These are phyloP conservation scores for Tetracladium maxilliforme DNA, from an alignment of 2,329 filamentous ascomycete species.

Conservation along the genomic window DNA sequence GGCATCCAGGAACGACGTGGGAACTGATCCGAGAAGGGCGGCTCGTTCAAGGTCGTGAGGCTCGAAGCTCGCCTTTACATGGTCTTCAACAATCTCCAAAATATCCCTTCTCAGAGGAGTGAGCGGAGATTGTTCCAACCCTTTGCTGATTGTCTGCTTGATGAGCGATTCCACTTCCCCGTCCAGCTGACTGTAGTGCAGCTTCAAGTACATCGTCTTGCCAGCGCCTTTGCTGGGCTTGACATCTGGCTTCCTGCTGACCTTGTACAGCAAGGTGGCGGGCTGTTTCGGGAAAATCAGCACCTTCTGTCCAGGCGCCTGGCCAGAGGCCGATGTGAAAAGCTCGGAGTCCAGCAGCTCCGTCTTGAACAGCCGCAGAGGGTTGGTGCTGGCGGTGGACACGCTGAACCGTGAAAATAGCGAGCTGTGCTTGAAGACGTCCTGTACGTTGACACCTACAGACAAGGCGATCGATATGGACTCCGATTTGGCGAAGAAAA, in stretches of 20 bases:
- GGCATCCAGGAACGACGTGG: conserved; percentile 29
- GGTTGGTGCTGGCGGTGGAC: conserved; percentile 61
- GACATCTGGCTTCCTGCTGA: conserved; percentile 36
- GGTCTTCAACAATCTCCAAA: conserved; percentile 24
- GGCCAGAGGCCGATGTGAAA: conserved; percentile 49
- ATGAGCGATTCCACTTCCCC: conserved; percentile 51
- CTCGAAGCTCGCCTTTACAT: conserved; percentile 27
- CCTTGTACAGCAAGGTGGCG: conserved; percentile 66
- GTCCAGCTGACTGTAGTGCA: conserved; percentile 64
- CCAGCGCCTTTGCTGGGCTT: conserved; percentile 14
- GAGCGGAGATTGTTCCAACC: conserved; percentile 24
- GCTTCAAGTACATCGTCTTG: conserved; percentile 43
- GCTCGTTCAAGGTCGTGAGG: conserved; percentile 40
- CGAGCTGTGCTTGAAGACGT: conserved; percentile 73
- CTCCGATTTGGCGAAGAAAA: conserved; percentile 46
- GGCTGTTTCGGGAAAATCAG: conserved; percentile 71
- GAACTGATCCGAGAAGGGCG: conserved; percentile 34
- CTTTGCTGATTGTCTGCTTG: conserved; percentile 22
- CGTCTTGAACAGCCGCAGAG: conserved; percentile 59
- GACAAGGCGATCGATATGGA: conserved; percentile 62
- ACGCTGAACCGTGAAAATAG: conserved; percentile 88
- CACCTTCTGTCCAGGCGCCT: conserved; percentile 33
- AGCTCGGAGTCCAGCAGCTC: conserved; percentile 55
- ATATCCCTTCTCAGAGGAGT: conserved; percentile 31
- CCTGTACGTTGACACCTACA: conserved; percentile 90